Evolutionary conservation across 2,329 filamentous ascomycete species (phyloP).

Genomic region (Exophiala spinifera): DNA sequence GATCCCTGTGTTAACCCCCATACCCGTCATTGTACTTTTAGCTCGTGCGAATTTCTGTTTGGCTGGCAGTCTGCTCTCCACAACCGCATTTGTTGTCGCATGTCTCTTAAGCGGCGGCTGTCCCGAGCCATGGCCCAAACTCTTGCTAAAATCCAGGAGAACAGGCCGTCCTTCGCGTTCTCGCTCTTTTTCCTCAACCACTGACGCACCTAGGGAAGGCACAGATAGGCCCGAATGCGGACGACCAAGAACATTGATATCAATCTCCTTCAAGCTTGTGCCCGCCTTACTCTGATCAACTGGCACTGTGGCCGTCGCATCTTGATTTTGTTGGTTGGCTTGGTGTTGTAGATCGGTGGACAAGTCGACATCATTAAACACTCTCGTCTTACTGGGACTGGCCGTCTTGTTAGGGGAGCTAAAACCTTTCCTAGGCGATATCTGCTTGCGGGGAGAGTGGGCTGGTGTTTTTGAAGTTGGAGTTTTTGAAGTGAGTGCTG

Average conservation of each 20-base stretch:
- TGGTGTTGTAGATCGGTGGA: conserved; percentile 32
- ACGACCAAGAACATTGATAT: conserved; percentile 44
- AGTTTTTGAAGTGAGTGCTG: conserved; percentile 8
- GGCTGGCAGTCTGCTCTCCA: conserved; percentile 19
- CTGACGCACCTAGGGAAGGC: conserved; percentile 3
- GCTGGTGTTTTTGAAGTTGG: conserved; percentile 29
- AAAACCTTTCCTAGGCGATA: conserved; percentile 25
- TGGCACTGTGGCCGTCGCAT: not conserved
- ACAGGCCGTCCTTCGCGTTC: conserved; percentile 28
- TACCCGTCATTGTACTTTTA: conserved; percentile 11
- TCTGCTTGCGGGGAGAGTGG: conserved; percentile 28
- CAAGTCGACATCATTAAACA: conserved; percentile 51
- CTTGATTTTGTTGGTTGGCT: conserved; percentile 30
- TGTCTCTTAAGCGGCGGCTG: conserved; percentile 26
- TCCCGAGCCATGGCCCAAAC: conserved; percentile 15
- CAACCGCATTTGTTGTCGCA: conserved; percentile 24
- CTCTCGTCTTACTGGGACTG: conserved; percentile 50
- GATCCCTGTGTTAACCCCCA: conserved; percentile 8
- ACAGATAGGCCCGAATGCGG: conserved; percentile 5
- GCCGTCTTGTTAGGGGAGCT: conserved; percentile 29
- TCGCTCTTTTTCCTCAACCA: conserved; percentile 13
- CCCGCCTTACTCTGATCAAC: conserved; percentile 34
- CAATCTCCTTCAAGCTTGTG: conserved; percentile 48
- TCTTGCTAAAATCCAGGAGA: conserved; percentile 24
- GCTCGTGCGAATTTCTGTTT: conserved; percentile 11